These are phyloP conservation scores for Kwoniella europaea DNA, from an alignment of 768 basidiomycete genomes.

Conservation along the genomic window DNA sequence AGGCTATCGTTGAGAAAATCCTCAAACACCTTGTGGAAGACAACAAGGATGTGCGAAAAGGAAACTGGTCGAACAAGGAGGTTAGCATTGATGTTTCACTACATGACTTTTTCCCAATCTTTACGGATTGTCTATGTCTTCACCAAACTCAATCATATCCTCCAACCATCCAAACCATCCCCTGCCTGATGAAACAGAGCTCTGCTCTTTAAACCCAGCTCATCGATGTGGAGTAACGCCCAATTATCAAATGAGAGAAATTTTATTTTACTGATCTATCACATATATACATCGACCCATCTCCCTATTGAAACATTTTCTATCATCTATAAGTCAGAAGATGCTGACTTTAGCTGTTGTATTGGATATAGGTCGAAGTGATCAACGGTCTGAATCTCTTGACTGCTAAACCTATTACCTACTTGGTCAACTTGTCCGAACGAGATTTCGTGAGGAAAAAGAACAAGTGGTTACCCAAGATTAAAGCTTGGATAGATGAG, in stretches of 20 bases:
- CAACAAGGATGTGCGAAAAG: constrained; percentile 87
- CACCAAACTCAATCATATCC: background rate
- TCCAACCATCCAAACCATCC: constrained; percentile 23
- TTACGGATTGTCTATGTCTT: background rate
- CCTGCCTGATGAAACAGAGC: constrained; percentile 77
- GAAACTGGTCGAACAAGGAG: constrained; percentile 96
- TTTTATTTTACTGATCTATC: constrained; percentile 46
- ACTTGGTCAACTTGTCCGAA: constrained; percentile 96
- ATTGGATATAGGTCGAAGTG: constrained; percentile 49
- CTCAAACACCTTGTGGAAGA: constrained; percentile 76
- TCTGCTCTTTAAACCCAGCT: constrained; percentile 89
- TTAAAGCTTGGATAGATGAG: constrained; percentile 96
- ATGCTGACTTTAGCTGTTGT: constrained; percentile 14
- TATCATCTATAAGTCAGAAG: background rate
- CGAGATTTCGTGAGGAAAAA: constrained; percentile 94
- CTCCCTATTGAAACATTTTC: background rate
- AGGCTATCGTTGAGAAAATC: constrained; percentile 87
- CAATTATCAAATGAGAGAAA: constrained; percentile 69
- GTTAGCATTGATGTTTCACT: constrained; percentile 61
- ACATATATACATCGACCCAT: background rate
- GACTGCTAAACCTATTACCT: constrained; percentile 95
- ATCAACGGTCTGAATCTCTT: constrained; percentile 72
- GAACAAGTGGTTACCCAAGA: constrained; percentile 99
- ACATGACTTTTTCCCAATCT: constrained; percentile 4
- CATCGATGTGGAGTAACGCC: constrained; percentile 91